Percentiles rank a stretch among this genome's conserved stretches.
Evolutionary conservation across 495 filamentous ascomycete genomes (phyloP).

Genomic region (Neurospora sp.): DNA sequence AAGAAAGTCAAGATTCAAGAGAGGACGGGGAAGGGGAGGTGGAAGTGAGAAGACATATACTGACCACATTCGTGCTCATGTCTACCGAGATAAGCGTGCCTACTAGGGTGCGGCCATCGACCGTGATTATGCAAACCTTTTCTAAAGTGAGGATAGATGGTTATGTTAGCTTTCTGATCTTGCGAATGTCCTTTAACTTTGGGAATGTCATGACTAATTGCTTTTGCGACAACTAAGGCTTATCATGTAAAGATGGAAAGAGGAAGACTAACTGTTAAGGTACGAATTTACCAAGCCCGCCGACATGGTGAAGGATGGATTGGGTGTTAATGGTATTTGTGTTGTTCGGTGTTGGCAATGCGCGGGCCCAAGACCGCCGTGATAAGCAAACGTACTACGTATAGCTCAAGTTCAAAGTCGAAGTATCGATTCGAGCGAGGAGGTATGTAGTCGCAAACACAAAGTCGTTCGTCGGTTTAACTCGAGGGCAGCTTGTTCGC

Average conservation of each 20-base stretch:
- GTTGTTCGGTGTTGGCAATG: not conserved
- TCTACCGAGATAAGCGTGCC: slow-evolving; percentile 81
- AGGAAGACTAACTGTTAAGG: slow-evolving; percentile 3
- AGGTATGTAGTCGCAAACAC: not conserved
- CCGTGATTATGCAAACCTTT: slow-evolving; percentile 82
- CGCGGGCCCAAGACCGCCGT: not conserved
- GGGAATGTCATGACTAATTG: not conserved
- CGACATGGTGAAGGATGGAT: slow-evolving; percentile 2
- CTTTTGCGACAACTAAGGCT: not conserved
- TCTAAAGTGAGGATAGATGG: slow-evolving; percentile 39
- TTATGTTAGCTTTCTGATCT: slow-evolving; percentile 15
- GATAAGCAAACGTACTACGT: not conserved
- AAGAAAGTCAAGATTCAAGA: not conserved
- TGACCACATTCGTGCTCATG: slow-evolving; percentile 79
- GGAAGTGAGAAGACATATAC: not conserved
- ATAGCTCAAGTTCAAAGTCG: not conserved
- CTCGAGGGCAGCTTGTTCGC: not conserved
- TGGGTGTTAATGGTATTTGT: not conserved
- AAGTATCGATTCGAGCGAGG: not conserved
- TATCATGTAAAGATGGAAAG: not conserved
- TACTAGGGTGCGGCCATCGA: slow-evolving; percentile 80
- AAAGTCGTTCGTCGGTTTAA: not conserved
- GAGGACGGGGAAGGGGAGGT: not conserved
- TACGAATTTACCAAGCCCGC: slow-evolving; percentile 1
- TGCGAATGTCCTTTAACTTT: not conserved